Evolutionary conservation across 2,329 filamentous ascomycete genomes (phyloP).

Genomic region (Ustulina deusta): DNA sequence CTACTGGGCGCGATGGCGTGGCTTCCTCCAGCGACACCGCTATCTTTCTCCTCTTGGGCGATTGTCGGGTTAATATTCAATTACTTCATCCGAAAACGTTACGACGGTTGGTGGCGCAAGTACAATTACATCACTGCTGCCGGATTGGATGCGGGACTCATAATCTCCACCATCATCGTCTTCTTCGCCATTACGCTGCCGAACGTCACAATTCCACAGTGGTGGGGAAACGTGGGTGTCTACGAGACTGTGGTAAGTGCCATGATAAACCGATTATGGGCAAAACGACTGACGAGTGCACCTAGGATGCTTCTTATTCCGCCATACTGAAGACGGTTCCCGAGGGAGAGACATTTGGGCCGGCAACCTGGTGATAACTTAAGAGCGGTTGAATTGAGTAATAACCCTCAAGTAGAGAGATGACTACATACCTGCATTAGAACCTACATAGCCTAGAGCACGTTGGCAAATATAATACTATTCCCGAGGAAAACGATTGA

Average conservation of each 20-base stretch:
- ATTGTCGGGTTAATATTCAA: constrained; percentile 70
- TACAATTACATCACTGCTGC: constrained; percentile 58
- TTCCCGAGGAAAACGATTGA: neutral
- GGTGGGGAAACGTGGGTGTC: constrained; percentile 65
- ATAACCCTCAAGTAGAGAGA: neutral
- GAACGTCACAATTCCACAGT: constrained; percentile 54
- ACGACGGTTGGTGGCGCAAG: constrained; percentile 69
- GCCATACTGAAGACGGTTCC: constrained; percentile 51
- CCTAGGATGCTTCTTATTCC: constrained; percentile 50
- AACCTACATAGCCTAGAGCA: neutral
- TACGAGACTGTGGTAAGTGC: constrained; percentile 53
- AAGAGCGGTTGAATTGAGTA: neutral
- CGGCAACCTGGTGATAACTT: constrained; percentile 51
- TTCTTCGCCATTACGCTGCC: constrained; percentile 56
- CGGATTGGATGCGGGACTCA: constrained; percentile 55
- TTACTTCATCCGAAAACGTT: constrained; percentile 64
- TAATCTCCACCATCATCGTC: constrained; percentile 54
- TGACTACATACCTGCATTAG: too few species aligned
- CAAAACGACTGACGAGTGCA: constrained; percentile 40
- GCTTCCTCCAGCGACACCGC: constrained; percentile 69
- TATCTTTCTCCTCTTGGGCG: constrained; percentile 71
- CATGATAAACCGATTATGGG: constrained; percentile 51
- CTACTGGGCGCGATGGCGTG: constrained; percentile 66
- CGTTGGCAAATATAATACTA: neutral
- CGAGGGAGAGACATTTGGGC: constrained; percentile 54